Evolutionary conservation across 2,329 filamentous ascomycete species (phyloP).

Genomic region (Capronia americana): DNA sequence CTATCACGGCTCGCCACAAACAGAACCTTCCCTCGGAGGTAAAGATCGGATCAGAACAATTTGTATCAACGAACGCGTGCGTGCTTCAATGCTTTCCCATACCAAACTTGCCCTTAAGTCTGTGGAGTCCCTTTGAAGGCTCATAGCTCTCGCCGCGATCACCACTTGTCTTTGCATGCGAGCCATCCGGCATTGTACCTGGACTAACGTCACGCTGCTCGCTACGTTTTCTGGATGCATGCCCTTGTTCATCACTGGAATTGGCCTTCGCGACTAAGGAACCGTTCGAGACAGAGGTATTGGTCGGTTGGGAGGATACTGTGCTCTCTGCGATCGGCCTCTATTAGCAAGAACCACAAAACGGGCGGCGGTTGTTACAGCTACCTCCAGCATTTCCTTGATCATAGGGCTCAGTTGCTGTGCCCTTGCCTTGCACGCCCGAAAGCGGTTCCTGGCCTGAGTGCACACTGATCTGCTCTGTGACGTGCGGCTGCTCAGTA

Average conservation of each 20-base stretch:
- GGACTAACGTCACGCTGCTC: conserved; percentile 37
- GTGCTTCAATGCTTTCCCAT: conserved; percentile 31
- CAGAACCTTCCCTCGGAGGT: background rate
- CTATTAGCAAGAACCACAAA: conserved; percentile 3
- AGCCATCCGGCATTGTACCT: conserved; percentile 37
- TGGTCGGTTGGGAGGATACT: conserved; percentile 21
- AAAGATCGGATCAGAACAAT: background rate
- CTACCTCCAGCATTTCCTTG: conserved; percentile 33
- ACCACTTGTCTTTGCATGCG: conserved; percentile 36
- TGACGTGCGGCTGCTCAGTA: background rate
- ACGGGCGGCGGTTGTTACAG: background rate
- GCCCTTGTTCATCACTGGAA: conserved; percentile 17
- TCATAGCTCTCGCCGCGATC: conserved; percentile 37
- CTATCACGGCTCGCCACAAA: background rate
- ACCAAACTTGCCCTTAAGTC: conserved; percentile 36
- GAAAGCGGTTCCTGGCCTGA: conserved; percentile 32
- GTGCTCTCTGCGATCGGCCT: conserved; percentile 20
- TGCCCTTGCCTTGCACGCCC: conserved; percentile 34
- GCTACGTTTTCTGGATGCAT: conserved; percentile 14
- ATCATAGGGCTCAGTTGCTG: conserved; percentile 29
- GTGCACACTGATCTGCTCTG: conserved; percentile 7
- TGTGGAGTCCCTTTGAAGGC: conserved; percentile 30
- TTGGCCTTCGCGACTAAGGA: conserved; percentile 15
- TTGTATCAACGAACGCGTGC: background rate
- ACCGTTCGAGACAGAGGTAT: conserved; percentile 4